Evolutionary conservation across 768 basidiomycete species (phyloP), one percentile per base, ranked within the genome.

Genomic region (Mycena pura): DNA sequence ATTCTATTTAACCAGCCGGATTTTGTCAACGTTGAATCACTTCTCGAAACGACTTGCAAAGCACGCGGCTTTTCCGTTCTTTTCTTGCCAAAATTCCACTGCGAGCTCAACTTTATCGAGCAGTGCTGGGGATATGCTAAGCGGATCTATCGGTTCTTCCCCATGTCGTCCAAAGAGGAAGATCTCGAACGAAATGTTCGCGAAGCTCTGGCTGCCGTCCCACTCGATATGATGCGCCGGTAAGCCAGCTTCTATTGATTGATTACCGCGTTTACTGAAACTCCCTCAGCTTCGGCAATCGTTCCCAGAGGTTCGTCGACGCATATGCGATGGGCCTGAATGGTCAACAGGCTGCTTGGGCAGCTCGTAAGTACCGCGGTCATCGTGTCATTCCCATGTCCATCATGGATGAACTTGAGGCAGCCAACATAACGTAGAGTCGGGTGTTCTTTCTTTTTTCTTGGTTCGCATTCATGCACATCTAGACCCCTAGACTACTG

Each of bases 111-210:
- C 46, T 70, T 70, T 24, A 76, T 76, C 57, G 74, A 76, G 53
- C 67, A 69, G 51, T 72, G 68, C 39, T 75, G 73, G 73, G 74
- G 73, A 1, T 61, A 63, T 49, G 67, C 67, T 32, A 75, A 75
- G 52, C 54, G 62, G 6, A 27, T 64, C 4, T 75, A 73, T 58
- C 64, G 68, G 2, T 57, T 63, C 24, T 55, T 46, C 25, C 62
- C 61, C 10, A 32, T 39, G 7, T 59, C 56, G 10, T 68, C 68
- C 5, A 53, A 59, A 24, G 62, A 65, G 25, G 67, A 65, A 13
- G 66, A 67, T 29, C 25, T 59, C n/a, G 47, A 68, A 17, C 27
- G 3, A n/a, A 59, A 59, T 27, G 29, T 59, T 24, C 3, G 39
- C 8, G 25, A 15, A 4, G 46, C 39, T 17, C 49, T 59, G 6